A percentile compares a stretch with the other conserved stretches of the same genome.
phyloP scores from a whole-genome alignment of 257 asterid species.

The Pogostemon cablin region DNA sequence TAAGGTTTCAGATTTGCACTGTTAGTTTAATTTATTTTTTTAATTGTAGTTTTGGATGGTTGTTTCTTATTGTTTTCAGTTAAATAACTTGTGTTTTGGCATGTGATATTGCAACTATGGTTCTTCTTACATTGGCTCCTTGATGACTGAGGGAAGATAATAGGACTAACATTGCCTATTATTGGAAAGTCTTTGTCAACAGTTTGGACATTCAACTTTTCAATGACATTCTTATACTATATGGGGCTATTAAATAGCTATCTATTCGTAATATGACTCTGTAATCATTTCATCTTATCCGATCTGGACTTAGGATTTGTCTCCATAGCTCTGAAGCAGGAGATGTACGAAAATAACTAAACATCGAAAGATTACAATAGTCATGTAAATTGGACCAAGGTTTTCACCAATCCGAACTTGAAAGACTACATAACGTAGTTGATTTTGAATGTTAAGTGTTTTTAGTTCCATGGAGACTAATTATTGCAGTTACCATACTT shows the following conservation, averaged over 20 bases:
- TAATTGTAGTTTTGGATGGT: too few species aligned
- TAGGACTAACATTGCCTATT: not conserved
- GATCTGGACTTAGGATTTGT: conserved; percentile 13
- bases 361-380: not conserved
- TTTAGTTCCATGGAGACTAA: not conserved
- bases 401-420: not conserved
- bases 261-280: not conserved
- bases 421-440: not conserved
- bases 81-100: too few species aligned
- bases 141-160: not conserved
- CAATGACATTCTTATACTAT: not conserved
- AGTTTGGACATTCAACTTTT: not conserved
- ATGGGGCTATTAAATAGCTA: not conserved
- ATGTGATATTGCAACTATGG: not conserved
- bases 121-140: not conserved
- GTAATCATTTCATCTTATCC: conserved; percentile 3
- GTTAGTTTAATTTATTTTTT: too few species aligned
- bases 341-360: not conserved
- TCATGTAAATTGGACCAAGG: not conserved
- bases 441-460: not conserved
- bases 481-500: too few species aligned
- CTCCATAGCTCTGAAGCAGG: not conserved
- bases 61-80: too few species aligned
- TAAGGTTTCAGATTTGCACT: too few species aligned
- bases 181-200: not conserved